Evolutionary conservation across 225 moss, liverwort and hornwort species (phyloP).

Genomic region (Bryum argenteum): DNA sequence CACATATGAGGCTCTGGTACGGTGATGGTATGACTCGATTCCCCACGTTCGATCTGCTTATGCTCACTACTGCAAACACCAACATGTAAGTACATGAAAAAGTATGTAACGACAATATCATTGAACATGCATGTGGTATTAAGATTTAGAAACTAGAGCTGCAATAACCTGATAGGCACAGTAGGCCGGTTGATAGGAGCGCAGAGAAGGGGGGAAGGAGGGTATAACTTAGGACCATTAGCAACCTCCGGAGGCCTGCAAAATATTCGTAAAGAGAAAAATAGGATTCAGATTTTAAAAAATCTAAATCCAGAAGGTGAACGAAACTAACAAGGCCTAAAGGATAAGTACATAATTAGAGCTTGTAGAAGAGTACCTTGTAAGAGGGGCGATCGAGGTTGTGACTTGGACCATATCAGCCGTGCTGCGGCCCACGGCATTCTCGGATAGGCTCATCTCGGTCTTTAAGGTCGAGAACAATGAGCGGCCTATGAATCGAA

Average conservation of each 20-base stretch:
- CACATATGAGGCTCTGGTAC: conserved; percentile 8
- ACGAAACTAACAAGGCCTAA: too few relatives aligned
- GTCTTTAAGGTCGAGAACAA: too few relatives aligned
- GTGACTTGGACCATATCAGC: too few relatives aligned
- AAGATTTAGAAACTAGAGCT: neutral
- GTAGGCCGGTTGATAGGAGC: neutral
- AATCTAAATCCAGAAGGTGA: too few relatives aligned
- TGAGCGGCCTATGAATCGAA: too few relatives aligned
- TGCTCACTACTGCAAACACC: neutral
- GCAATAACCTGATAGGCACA: neutral
- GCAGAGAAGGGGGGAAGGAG: neutral
- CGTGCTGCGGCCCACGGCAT: too few relatives aligned
- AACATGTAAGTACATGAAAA: neutral
- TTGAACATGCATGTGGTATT: neutral
- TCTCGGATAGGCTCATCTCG: too few relatives aligned
- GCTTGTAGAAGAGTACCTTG: too few relatives aligned
- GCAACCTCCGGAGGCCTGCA: neutral
- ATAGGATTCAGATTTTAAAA: too few relatives aligned
- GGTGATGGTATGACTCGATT: neutral
- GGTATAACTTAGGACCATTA: neutral
- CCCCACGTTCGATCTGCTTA: neutral
- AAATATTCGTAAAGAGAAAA: neutral
- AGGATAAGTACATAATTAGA: too few relatives aligned
- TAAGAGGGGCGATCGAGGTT: too few relatives aligned
- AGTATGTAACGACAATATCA: neutral